Conservation (phyloP, 1,284 basidiomycete genomes). For the Paramarasmius palmivorus region DNA sequence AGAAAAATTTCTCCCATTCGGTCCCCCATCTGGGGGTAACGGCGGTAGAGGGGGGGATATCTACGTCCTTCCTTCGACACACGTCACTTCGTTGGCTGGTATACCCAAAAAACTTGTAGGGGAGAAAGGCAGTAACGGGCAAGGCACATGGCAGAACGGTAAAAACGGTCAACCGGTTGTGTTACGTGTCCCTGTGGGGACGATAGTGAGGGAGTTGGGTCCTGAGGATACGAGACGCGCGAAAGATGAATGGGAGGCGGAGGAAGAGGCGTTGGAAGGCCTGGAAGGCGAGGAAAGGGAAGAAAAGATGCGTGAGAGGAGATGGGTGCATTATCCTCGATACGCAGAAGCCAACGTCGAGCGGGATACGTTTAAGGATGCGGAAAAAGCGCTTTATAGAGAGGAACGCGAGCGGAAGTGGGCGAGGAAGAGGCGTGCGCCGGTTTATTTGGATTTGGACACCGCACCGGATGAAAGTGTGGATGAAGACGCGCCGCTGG, state of each 20-base stretch:
- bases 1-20: conserved; percentile 76
- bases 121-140: conserved; percentile 68
- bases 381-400: conserved; percentile 62
- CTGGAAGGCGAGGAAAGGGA: conserved; percentile 48
- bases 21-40: conserved; percentile 88
- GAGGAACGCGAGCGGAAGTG: conserved; percentile 64
- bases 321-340: conserved; percentile 82
- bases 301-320: conserved; percentile 60
- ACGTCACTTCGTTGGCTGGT: conserved; percentile 76
- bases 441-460: conserved; percentile 63
- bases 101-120: conserved; percentile 72
- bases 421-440: conserved; percentile 44
- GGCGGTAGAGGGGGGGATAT: conserved; percentile 88
- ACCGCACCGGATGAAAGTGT: conserved; percentile 43
- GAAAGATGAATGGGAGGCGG: conserved; percentile 66
- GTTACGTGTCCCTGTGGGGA: conserved; percentile 85
- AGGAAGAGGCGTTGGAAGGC: conserved; percentile 60
- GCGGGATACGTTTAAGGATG: conserved; percentile 73
- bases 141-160: conserved; percentile 86
- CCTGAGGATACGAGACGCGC: conserved; percentile 61
- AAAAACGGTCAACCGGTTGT: conserved; percentile 70
- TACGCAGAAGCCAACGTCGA: conserved; percentile 62
- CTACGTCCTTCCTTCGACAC: conserved; percentile 76
- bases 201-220: conserved; percentile 78
- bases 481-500: conserved; percentile 64